These are phyloP conservation scores for Eleusine coracana DNA, from an alignment of 176 grass and related monocot genomes.

Conservation along the genomic window DNA sequence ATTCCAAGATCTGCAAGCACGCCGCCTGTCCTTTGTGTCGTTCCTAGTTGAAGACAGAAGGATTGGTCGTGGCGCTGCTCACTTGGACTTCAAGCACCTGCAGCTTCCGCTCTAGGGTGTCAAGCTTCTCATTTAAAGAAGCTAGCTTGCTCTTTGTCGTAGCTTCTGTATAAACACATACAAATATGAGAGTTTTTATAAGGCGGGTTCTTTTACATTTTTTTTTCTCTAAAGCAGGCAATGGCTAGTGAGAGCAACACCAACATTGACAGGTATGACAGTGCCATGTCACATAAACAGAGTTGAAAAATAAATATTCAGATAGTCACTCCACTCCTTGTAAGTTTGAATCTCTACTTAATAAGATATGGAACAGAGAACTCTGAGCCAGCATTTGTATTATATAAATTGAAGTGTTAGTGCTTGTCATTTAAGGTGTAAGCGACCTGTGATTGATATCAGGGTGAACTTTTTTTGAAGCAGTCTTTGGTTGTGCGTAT, in stretches of 20 bases:
- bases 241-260: not conserved
- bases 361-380: not conserved
- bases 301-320: not conserved
- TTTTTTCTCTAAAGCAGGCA: not conserved
- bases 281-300: not conserved
- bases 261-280: not conserved
- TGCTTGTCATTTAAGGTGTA: not conserved
- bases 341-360: not conserved
- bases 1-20: not conserved
- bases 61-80: conserved; percentile 90
- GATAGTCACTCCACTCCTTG: not conserved
- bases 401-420: not conserved
- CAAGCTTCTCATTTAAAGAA: conserved; percentile 82
- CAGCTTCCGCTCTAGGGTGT: conserved; percentile 81
- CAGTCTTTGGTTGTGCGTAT: not conserved
- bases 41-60: conserved; percentile 78
- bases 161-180: conserved; percentile 49
- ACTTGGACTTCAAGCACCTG: conserved; percentile 97
- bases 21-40: not conserved
- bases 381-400: not conserved
- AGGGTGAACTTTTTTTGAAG: not conserved
- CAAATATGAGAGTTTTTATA: not conserved
- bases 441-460: not conserved
- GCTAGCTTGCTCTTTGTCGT: conserved; percentile 97
- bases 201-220: not conserved